A percentile compares a stretch with the other conserved stretches of the same genome.
Conservation (phyloP, 495 filamentous ascomycete genomes). For the Talaromyces trachyspermus region DNA sequence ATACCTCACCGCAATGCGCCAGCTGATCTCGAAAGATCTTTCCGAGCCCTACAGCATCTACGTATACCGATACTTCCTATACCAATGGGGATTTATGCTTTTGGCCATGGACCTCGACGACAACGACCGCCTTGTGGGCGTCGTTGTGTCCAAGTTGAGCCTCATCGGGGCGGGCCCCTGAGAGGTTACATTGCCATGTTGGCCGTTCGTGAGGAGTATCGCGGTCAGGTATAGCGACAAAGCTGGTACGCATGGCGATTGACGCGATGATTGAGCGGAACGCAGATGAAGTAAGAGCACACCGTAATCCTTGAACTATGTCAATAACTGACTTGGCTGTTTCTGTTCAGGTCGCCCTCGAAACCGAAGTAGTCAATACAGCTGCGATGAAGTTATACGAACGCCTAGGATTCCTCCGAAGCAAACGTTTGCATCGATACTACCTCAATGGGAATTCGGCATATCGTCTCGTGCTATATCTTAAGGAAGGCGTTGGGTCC, state of each 20-base stretch:
- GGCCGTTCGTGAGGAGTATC: conserved; percentile 68
- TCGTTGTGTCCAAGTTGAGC: conserved; percentile 97
- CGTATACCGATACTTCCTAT: conserved; percentile 97
- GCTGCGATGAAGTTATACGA: conserved; percentile 93
- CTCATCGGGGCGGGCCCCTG: conserved; percentile 69
- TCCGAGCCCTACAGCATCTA: conserved; percentile 99
- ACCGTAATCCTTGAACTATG: neutral
- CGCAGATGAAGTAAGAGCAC: conserved; percentile 89
- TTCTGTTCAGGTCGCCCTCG: conserved; percentile 88
- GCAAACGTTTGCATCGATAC: conserved; percentile 90
- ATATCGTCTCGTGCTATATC: conserved; percentile 75
- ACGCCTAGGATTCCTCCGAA: conserved; percentile 82
- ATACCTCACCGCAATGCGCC: conserved; percentile 81
- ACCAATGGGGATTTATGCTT: conserved; percentile 98
- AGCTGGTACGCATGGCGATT: conserved; percentile 81
- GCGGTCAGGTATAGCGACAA: conserved; percentile 85
- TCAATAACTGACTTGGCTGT: too few relatives aligned
- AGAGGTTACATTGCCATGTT: conserved; percentile 99
- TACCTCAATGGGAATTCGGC: conserved; percentile 96
- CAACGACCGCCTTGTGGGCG: conserved; percentile 57
- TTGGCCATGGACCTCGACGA: conserved; percentile 58
- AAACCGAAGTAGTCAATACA: conserved; percentile 93
- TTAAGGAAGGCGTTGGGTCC: conserved; percentile 55
- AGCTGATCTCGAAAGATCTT: conserved; percentile 91
- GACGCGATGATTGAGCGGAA: conserved; percentile 78